These are phyloP conservation scores for Penicillium sp. DNA, from an alignment of 2,329 filamentous ascomycete genomes.

Conservation along the genomic window DNA sequence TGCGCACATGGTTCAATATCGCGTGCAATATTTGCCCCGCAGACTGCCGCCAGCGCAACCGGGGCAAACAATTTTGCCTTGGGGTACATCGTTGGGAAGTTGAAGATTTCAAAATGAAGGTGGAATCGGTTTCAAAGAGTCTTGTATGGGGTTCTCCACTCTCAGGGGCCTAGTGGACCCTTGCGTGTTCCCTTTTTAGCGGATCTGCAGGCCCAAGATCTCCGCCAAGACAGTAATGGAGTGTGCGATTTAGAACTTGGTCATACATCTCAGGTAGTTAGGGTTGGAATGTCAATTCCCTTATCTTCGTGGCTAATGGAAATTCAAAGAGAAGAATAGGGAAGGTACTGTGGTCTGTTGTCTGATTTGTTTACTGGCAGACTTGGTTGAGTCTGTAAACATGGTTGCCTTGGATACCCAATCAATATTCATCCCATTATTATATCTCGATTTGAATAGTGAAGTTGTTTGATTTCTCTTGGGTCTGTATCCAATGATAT, in stretches of 20 bases:
- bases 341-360: not conserved
- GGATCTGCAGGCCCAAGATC: conserved; percentile 17
- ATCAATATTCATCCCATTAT: not conserved
- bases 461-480: not conserved
- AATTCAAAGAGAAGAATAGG: not conserved
- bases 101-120: conserved; percentile 6
- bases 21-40: conserved; percentile 8
- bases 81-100: conserved; percentile 15
- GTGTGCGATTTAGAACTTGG: conserved; percentile 1
- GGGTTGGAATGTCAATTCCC: not conserved
- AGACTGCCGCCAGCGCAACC: conserved; percentile 13
- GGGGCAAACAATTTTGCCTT: conserved; percentile 9
- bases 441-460: not conserved
- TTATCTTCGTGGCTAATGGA: not conserved
- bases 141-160: conserved; percentile 14
- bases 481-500: not conserved
- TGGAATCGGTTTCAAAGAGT: not conserved
- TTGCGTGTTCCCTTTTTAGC: conserved; percentile 21
- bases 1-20: conserved; percentile 23
- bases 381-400: not conserved
- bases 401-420: conserved; percentile 1
- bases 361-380: not conserved
- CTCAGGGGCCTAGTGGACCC: conserved; percentile 22
- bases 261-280: not conserved
- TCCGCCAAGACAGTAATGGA: conserved; percentile 18